A percentile compares a stretch with the other conserved stretches of the same genome.
These are phyloP conservation scores for Fusarium liriodendri DNA, from an alignment of 2,329 filamentous ascomycete genomes.

Conservation along the genomic window DNA sequence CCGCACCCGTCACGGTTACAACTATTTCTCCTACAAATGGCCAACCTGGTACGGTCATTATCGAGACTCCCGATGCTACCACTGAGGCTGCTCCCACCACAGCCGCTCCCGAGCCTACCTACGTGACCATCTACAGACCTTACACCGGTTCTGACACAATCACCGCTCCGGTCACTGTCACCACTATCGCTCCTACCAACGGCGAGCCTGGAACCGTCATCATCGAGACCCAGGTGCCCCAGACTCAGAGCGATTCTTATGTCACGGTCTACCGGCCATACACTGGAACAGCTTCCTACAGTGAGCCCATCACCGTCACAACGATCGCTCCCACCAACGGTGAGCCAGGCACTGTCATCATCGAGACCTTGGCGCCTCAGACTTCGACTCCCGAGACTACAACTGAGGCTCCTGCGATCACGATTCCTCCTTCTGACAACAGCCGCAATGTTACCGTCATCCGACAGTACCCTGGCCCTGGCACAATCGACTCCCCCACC, in stretches of 20 bases:
- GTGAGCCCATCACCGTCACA: slow-evolving; percentile 21
- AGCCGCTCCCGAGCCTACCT: not conserved
- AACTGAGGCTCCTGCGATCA: not conserved
- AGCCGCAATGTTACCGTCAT: not conserved
- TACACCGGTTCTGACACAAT: slow-evolving; percentile 1
- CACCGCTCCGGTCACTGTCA: slow-evolving; percentile 7
- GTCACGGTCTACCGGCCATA: slow-evolving; percentile 30
- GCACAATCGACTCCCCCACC: slow-evolving; percentile 4
- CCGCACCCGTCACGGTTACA: not conserved
- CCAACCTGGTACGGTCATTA: slow-evolving; percentile 2
- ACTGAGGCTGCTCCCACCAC: not conserved
- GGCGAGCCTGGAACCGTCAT: slow-evolving; percentile 16
- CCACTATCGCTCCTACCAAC: not conserved
- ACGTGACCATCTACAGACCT: slow-evolving; percentile 6
- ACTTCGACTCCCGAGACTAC: slow-evolving; percentile 1
- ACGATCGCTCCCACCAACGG: slow-evolving; percentile 12
- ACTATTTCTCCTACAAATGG: not conserved
- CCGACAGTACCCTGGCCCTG: slow-evolving; percentile 5
- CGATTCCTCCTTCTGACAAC: not conserved
- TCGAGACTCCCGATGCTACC: not conserved
- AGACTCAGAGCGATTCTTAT: slow-evolving; percentile 4
- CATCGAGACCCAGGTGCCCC: slow-evolving; percentile 14
- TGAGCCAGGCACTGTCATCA: slow-evolving; percentile 26
- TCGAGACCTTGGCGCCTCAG: slow-evolving; percentile 18
- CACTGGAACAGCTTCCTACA: slow-evolving; percentile 22